Conservation (phyloP, 805 yeast genomes). For the Ogataea angusta region DNA sequence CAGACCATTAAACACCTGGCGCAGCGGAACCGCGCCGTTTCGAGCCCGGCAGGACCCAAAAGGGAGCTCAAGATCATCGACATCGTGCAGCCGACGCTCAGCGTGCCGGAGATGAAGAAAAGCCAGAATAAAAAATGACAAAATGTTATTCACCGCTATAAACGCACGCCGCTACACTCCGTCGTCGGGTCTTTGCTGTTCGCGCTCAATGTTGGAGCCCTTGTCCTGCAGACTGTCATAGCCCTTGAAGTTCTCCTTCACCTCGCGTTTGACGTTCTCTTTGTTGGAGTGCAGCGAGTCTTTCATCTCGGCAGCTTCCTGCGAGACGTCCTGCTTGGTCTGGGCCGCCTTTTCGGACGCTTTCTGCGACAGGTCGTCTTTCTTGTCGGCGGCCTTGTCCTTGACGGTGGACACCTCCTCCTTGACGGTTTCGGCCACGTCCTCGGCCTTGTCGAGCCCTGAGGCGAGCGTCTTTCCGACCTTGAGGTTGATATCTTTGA, state of each 20-base stretch:
- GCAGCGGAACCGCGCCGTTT: neutral
- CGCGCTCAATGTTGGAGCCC: conserved; percentile 40
- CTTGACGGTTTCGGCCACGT: conserved; percentile 21
- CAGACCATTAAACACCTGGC: conserved; percentile 20
- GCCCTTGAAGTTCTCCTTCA: conserved; percentile 24
- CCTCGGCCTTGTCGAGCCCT: conserved; percentile 38
- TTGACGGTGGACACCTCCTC: conserved; percentile 13
- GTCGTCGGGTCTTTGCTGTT: conserved; percentile 47
- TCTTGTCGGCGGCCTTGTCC: conserved; percentile 11
- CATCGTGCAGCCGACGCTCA: conserved; percentile 22
- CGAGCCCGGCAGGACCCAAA: neutral
- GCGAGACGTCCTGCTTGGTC: conserved; percentile 11
- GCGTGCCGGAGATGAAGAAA: conserved; percentile 13
- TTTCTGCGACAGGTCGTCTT: conserved; percentile 1
- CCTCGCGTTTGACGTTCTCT: neutral
- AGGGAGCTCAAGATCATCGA: conserved; percentile 36
- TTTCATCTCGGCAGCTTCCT: conserved; percentile 4
- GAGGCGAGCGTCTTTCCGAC: conserved; percentile 42
- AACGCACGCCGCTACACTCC: conserved; percentile 30
- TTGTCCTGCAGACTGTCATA: conserved; percentile 41
- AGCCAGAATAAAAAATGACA: neutral
- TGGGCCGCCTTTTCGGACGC: conserved; percentile 2
- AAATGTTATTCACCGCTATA: neutral
- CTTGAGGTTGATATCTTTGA: conserved; percentile 25
- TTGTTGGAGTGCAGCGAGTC: neutral